Percentiles rank a stretch among this genome's conserved stretches.
Conservation (phyloP, 2,329 filamentous ascomycete genomes). For the Aspergillus sp. region DNA sequence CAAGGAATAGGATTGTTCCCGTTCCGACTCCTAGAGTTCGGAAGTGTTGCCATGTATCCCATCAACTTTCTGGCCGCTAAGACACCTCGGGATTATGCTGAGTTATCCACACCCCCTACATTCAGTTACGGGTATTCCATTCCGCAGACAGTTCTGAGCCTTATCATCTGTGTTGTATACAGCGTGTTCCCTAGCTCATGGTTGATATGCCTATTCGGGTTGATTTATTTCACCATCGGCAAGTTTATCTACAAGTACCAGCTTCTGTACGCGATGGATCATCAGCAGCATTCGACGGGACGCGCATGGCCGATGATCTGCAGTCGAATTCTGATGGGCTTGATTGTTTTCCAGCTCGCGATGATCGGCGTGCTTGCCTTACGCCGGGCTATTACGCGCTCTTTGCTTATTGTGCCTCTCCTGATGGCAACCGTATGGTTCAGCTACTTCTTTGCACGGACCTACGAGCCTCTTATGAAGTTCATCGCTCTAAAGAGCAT, state of each 20-base stretch:
- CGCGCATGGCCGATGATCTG: slow-evolving; percentile 96
- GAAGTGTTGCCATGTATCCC: slow-evolving; percentile 79
- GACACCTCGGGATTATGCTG: slow-evolving; percentile 85
- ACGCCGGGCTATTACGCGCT: slow-evolving; percentile 70
- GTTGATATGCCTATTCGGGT: slow-evolving; percentile 73
- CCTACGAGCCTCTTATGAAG: slow-evolving; percentile 84
- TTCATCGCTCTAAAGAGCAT: slow-evolving; percentile 93
- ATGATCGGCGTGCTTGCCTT: slow-evolving; percentile 85
- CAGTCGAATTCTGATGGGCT: slow-evolving; percentile 81
- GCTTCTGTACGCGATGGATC: slow-evolving; percentile 96
- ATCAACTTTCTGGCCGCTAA: slow-evolving; percentile 75
- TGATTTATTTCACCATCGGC: slow-evolving; percentile 60
- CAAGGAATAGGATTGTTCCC: slow-evolving; percentile 93
- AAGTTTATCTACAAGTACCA: slow-evolving; percentile 68
- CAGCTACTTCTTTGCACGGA: slow-evolving; percentile 74
- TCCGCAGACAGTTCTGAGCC: slow-evolving; percentile 86
- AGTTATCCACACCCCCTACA: slow-evolving; percentile 75
- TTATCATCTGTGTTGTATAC: slow-evolving; percentile 95
- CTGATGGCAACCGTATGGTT: slow-evolving; percentile 85
- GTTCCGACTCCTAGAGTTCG: slow-evolving; percentile 86
- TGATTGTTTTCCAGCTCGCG: slow-evolving; percentile 86
- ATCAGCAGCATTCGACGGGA: slow-evolving; percentile 70
- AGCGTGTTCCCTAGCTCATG: slow-evolving; percentile 80
- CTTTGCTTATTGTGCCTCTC: slow-evolving; percentile 73
- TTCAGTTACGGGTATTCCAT: slow-evolving; percentile 98